Conservation (phyloP, 192 early-diverging fungal species). For the Thoreauomyces humboldtii region DNA sequence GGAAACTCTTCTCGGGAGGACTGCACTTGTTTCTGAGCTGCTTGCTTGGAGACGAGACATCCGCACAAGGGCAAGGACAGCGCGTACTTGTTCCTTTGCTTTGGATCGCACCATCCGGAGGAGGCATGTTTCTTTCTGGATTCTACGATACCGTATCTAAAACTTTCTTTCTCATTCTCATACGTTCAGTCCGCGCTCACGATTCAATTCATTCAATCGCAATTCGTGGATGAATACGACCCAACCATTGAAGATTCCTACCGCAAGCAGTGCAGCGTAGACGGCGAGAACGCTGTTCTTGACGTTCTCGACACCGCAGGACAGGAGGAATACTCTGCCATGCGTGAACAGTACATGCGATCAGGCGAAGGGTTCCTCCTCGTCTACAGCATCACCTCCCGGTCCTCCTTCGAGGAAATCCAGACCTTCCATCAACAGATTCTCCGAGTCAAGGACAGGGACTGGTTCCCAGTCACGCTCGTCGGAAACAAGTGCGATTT, state of each 20-base stretch:
- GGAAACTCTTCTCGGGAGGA: no score
- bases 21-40: no score
- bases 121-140: no score
- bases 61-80: no score
- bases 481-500: conserved; percentile 91
- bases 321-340: conserved; percentile 90
- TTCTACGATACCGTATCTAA: not conserved
- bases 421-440: conserved; percentile 70
- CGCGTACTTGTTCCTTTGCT: no score
- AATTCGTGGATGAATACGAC: conserved; percentile 68
- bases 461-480: conserved; percentile 74
- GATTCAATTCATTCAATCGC: conserved; percentile 89
- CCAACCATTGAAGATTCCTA: conserved; percentile 67
- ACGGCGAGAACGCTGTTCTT: conserved; percentile 74
- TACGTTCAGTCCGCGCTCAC: conserved; percentile 70
- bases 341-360: conserved; percentile 82
- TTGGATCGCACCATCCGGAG: no score
- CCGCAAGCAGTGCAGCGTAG: conserved; percentile 82
- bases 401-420: conserved; percentile 75
- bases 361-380: conserved; percentile 83
- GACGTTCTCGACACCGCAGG: conserved; percentile 88
- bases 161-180: not conserved
- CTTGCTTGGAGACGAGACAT: no score
- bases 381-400: conserved; percentile 77
- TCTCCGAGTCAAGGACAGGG: conserved; percentile 75